Percentiles rank a stretch among this genome's conserved stretches.
Conservation (phyloP, 2,329 filamentous ascomycete genomes). For the Xylariaceae sp. region DNA sequence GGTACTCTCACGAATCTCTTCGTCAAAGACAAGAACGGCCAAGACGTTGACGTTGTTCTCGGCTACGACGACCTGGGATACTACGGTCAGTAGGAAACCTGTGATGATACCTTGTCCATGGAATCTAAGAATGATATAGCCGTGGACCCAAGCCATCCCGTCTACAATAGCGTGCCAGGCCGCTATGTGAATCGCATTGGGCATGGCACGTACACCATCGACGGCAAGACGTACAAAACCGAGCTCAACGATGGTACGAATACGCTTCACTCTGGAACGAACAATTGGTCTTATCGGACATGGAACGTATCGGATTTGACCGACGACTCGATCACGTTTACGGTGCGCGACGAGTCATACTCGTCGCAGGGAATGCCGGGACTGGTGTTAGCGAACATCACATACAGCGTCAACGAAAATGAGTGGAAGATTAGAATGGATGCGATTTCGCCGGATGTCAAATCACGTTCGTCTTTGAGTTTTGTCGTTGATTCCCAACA, state of each 20-base stretch:
- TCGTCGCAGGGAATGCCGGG: slow-evolving; percentile 58
- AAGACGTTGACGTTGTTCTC: slow-evolving; percentile 58
- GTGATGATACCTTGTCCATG: neutral
- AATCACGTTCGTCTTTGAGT: slow-evolving; percentile 36
- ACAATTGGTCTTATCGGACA: slow-evolving; percentile 59
- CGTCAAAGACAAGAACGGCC: slow-evolving; percentile 56
- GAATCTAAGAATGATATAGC: slow-evolving; percentile 5
- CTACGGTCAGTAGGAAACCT: slow-evolving; percentile 39
- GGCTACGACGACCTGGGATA: slow-evolving; percentile 57
- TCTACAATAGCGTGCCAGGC: slow-evolving; percentile 57
- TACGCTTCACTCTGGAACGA: slow-evolving; percentile 53
- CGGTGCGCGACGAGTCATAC: slow-evolving; percentile 54
- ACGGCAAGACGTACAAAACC: slow-evolving; percentile 48
- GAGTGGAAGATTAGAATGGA: slow-evolving; percentile 57
- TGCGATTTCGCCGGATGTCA: slow-evolving; percentile 47
- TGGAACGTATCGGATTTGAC: slow-evolving; percentile 56
- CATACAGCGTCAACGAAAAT: slow-evolving; percentile 54
- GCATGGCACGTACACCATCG: slow-evolving; percentile 51
- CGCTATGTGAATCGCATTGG: slow-evolving; percentile 62
- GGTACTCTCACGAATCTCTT: slow-evolving; percentile 59
- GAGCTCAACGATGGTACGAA: slow-evolving; percentile 50
- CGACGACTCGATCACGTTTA: slow-evolving; percentile 57
- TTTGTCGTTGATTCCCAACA: neutral
- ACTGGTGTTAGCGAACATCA: slow-evolving; percentile 55
- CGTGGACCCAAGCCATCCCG: slow-evolving; percentile 48